Evolutionary conservation across 805 yeast species (phyloP).

Genomic region (Hanseniaspora valbyensis): DNA sequence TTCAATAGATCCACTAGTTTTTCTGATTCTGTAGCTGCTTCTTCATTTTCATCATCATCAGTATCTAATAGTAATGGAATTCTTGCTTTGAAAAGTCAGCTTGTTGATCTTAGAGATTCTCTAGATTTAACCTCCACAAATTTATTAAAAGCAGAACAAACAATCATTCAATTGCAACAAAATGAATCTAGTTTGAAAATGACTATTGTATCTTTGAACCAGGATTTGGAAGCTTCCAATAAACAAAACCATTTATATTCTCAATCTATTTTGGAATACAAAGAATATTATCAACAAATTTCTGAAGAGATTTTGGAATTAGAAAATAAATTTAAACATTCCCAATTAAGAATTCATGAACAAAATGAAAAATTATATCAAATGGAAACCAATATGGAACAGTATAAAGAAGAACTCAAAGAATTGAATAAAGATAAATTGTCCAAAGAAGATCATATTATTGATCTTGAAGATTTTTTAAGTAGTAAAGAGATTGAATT

Average conservation of each 20-base stretch:
- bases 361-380: conserved; percentile 44
- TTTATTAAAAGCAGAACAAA: conserved; percentile 11
- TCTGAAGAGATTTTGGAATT: conserved; percentile 63
- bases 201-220: conserved; percentile 22
- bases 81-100: conserved; percentile 1
- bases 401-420: conserved; percentile 40
- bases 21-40: background rate
- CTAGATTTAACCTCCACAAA: conserved; percentile 4
- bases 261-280: conserved; percentile 49
- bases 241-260: conserved; percentile 47
- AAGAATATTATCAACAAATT: conserved; percentile 62
- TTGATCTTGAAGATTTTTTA: conserved; percentile 43
- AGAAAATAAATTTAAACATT: conserved; percentile 54
- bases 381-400: conserved; percentile 43
- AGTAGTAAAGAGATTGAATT: conserved; percentile 48
- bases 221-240: conserved; percentile 46
- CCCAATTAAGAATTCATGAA: conserved; percentile 36
- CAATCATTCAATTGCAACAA: conserved; percentile 31
- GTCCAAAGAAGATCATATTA: conserved; percentile 40
- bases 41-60: background rate
- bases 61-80: background rate
- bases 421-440: conserved; percentile 46
- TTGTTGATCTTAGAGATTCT: conserved; percentile 8
- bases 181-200: conserved; percentile 26
- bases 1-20: background rate